Conservation (phyloP, 2,329 filamentous ascomycete species). For the Colletotrichum tabaci region DNA sequence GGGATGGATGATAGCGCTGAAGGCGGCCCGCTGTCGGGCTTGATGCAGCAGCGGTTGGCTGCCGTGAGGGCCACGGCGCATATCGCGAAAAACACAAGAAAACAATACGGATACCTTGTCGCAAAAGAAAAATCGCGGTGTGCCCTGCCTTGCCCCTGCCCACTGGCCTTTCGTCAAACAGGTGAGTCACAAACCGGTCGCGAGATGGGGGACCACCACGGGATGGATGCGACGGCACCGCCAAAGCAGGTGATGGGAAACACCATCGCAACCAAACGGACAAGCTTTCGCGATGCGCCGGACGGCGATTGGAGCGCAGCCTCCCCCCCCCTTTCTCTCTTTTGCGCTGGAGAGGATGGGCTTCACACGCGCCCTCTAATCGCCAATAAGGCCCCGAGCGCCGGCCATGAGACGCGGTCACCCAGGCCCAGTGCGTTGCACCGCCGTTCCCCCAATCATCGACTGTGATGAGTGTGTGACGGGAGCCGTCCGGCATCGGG, state of each 20-base stretch:
- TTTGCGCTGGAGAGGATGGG: background rate
- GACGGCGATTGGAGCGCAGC: slow-evolving; percentile 38
- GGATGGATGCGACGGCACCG: background rate
- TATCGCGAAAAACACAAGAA: background rate
- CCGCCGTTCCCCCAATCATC: background rate
- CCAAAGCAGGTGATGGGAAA: background rate
- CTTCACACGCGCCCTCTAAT: slow-evolving; percentile 24
- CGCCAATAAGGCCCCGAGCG: slow-evolving; percentile 32
- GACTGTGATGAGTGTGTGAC: slow-evolving; percentile 23
- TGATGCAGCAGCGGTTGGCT: slow-evolving; percentile 12
- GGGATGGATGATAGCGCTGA: background rate
- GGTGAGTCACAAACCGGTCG: slow-evolving; percentile 13
- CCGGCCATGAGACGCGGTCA: slow-evolving; percentile 26
- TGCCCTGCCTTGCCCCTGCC: background rate
- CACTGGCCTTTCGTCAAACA: background rate
- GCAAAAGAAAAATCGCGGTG: slow-evolving; percentile 13
- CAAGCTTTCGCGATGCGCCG: slow-evolving; percentile 30
- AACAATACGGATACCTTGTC: background rate
- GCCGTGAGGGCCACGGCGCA: slow-evolving; percentile 11
- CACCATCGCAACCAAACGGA: background rate
- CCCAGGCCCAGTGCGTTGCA: slow-evolving; percentile 18
- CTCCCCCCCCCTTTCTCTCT: too few relatives aligned
- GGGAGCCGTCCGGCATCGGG: slow-evolving; percentile 7
- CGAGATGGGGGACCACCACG: background rate
- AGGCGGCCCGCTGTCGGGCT: slow-evolving; percentile 36